Conservation (phyloP, 441 rosid species). For the Lepidium campestre region DNA sequence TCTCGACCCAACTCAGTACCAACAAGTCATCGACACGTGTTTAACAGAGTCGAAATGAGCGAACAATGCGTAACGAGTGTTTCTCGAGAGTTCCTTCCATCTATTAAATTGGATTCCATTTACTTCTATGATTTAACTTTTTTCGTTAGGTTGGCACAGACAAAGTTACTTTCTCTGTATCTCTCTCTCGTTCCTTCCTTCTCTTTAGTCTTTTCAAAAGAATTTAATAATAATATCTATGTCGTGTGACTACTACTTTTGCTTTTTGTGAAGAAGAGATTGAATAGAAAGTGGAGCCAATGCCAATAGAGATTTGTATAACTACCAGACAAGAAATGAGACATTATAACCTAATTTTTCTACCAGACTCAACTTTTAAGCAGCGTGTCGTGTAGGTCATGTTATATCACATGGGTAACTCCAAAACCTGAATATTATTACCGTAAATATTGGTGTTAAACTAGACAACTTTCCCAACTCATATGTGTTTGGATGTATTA, state of each 20-base stretch:
- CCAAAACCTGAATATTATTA: neutral
- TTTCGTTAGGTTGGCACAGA: neutral
- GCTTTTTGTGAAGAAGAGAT: neutral
- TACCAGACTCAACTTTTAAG: neutral
- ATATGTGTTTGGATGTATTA: slow-evolving; percentile 9
- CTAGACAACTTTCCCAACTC: neutral
- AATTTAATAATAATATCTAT: neutral
- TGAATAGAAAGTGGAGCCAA: slow-evolving; percentile 1
- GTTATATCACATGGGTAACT: neutral
- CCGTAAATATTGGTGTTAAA: neutral
- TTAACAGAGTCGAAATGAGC: neutral
- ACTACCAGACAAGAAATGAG: slow-evolving; percentile 11
- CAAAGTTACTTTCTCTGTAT: neutral
- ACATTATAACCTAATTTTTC: neutral
- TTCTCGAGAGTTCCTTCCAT: slow-evolving; percentile 25
- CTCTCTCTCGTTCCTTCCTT: neutral
- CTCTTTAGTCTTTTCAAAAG: neutral
- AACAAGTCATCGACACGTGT: neutral
- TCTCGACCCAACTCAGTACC: neutral
- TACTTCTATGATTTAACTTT: neutral
- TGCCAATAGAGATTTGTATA: slow-evolving; percentile 3
- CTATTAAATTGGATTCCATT: slow-evolving; percentile 12
- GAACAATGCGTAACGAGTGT: neutral
- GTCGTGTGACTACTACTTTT: neutral
- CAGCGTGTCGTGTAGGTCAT: slow-evolving; percentile 2